These are phyloP conservation scores for Lactarius deliciosus DNA, from an alignment of 768 basidiomycete species.

Conservation along the genomic window DNA sequence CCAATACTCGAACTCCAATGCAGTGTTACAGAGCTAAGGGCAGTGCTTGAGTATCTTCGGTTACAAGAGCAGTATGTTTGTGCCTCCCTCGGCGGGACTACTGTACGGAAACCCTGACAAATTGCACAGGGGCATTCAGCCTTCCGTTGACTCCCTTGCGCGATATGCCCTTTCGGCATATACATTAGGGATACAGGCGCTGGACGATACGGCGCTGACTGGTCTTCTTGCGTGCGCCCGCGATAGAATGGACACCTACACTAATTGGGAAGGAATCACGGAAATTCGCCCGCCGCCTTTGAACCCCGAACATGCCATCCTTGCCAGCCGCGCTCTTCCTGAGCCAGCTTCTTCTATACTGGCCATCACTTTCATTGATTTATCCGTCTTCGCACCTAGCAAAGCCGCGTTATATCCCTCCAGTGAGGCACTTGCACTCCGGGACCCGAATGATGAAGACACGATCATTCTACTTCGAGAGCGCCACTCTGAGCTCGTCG, in stretches of 20 bases:
- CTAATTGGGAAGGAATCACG: slow-evolving; percentile 12
- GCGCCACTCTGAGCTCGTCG: slow-evolving; percentile 14
- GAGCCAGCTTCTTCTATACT: slow-evolving; percentile 21
- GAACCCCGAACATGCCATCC: slow-evolving; percentile 14
- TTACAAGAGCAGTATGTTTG: slow-evolving; percentile 18
- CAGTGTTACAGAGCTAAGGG: slow-evolving; percentile 18
- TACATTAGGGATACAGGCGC: slow-evolving; percentile 8
- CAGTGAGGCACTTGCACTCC: neutral
- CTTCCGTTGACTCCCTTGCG: slow-evolving; percentile 19
- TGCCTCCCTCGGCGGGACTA: neutral
- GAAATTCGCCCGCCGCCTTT: slow-evolving; percentile 10
- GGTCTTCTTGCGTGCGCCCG: slow-evolving; percentile 4
- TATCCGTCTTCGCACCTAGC: slow-evolving; percentile 11
- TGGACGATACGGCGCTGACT: slow-evolving; percentile 17
- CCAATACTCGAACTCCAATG: slow-evolving; percentile 25
- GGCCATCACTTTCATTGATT: slow-evolving; percentile 22
- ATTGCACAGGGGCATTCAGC: slow-evolving; percentile 5
- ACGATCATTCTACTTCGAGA: slow-evolving; percentile 10
- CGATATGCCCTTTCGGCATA: slow-evolving; percentile 21
- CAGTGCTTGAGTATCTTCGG: slow-evolving; percentile 22
- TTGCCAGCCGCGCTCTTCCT: slow-evolving; percentile 18
- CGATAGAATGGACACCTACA: slow-evolving; percentile 18
- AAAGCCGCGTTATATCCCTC: neutral
- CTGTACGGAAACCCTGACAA: neutral
- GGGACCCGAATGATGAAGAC: slow-evolving; percentile 2